These are phyloP conservation scores for Solanum hybrid DNA, from an alignment of 305 asterid species.

Conservation along the genomic window DNA sequence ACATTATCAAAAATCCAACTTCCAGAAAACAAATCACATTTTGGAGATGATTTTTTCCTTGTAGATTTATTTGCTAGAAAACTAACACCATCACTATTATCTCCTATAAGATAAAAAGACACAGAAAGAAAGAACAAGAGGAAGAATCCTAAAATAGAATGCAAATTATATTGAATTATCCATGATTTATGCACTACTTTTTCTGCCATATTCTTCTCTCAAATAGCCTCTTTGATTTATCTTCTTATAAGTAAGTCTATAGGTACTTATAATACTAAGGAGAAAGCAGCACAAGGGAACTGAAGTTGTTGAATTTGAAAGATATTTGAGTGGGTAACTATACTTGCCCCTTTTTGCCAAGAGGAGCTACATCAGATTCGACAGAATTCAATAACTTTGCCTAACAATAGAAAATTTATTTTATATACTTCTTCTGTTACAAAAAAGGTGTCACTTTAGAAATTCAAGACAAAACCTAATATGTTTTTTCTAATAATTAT, in stretches of 20 bases:
- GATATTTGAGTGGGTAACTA: not conserved
- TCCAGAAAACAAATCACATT: conserved; percentile 31
- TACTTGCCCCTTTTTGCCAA: not conserved
- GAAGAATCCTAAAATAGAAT: conserved; percentile 10
- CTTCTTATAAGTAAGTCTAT: not conserved
- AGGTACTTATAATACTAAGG: not conserved
- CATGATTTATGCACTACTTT: conserved; percentile 1
- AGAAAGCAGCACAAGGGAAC: not conserved
- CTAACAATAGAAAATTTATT: no score
- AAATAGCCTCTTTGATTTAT: not conserved
- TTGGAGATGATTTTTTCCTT: not conserved
- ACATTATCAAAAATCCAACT: conserved; percentile 28
- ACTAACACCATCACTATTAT: not conserved
- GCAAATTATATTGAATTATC: conserved; percentile 5
- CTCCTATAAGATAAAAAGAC: conserved; percentile 9
- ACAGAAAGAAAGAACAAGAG: conserved; percentile 4
- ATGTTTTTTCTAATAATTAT: no score
- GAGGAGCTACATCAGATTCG: no score
- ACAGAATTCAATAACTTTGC: not conserved
- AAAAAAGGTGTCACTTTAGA: not conserved
- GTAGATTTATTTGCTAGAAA: not conserved
- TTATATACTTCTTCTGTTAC: no score
- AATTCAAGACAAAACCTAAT: no score
- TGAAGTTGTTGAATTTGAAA: not conserved
- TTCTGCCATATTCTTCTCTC: not conserved